These are phyloP conservation scores for Dendrostoma leiphaemia DNA, from an alignment of 2,329 filamentous ascomycete genomes.

Conservation along the genomic window DNA sequence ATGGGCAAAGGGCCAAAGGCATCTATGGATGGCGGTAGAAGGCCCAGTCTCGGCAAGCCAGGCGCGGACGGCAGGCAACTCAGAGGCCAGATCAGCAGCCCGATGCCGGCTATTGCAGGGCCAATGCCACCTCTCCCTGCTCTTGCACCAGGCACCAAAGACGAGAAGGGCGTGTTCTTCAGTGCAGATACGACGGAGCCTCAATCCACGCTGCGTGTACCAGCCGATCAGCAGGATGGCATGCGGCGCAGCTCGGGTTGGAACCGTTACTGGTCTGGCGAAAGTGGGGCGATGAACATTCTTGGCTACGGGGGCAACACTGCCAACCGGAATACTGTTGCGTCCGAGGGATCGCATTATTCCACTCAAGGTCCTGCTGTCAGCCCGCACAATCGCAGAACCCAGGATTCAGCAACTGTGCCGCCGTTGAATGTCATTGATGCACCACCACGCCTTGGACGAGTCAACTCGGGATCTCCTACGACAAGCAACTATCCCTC, in stretches of 20 bases:
- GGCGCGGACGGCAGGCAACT: constrained; percentile 43
- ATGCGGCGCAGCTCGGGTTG: constrained; percentile 67
- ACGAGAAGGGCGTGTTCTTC: constrained; percentile 41
- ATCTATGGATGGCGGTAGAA: constrained; percentile 4
- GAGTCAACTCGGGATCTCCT: constrained; percentile 68
- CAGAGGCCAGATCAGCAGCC: constrained; percentile 62
- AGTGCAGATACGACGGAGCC: constrained; percentile 32
- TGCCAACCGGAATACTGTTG: constrained; percentile 48
- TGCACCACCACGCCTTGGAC: constrained; percentile 59
- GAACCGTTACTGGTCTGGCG: constrained; percentile 76
- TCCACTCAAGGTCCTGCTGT: constrained; percentile 34
- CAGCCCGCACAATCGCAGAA: constrained; percentile 40
- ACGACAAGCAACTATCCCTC: constrained; percentile 60
- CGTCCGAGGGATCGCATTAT: constrained; percentile 58
- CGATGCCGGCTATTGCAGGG: constrained; percentile 46
- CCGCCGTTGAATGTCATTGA: constrained; percentile 66
- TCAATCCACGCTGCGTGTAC: constrained; percentile 31
- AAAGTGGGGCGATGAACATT: constrained; percentile 61
- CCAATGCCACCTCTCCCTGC: constrained; percentile 11
- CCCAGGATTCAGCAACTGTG: constrained; percentile 66
- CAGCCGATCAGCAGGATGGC: constrained; percentile 37
- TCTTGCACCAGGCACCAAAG: constrained; percentile 29
- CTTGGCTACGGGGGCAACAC: constrained; percentile 54
- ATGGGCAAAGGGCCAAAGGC: constrained; percentile 51
- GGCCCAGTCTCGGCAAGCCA: constrained; percentile 3